phyloP scores from a whole-genome alignment of 1,284 basidiomycete genomes.

The Ustilago cynodontis region DNA sequence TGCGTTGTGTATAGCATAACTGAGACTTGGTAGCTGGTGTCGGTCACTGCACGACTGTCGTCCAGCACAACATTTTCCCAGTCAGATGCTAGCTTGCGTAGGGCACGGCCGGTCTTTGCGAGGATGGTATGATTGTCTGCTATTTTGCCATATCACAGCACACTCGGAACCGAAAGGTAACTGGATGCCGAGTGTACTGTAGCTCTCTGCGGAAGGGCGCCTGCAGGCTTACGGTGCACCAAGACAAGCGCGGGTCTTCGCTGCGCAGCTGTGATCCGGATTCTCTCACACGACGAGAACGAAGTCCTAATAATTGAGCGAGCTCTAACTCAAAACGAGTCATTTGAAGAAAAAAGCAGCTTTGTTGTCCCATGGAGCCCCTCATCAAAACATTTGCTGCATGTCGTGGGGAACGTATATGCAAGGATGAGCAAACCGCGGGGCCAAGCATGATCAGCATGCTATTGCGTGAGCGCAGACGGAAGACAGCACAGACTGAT shows the following conservation, averaged over 20 bases:
- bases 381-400: conserved; percentile 9
- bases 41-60: background rate
- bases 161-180: no score
- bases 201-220: no score
- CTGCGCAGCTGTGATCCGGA: background rate
- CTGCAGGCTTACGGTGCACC: background rate
- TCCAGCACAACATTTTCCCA: background rate
- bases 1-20: conserved; percentile 12
- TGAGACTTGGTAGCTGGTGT: background rate
- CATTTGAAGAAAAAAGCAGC: background rate
- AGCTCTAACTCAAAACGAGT: background rate
- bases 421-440: conserved; percentile 10
- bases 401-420: conserved; percentile 21
- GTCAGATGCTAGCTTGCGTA: no score
- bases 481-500: background rate
- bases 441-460: conserved; percentile 16
- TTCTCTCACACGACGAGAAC: background rate
- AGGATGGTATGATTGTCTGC: no score
- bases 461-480: background rate
- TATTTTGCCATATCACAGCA: no score
- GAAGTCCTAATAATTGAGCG: background rate
- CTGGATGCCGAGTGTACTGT: no score
- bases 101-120: no score
- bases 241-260: background rate
- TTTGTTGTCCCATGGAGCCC: conserved; percentile 42